Conservation (phyloP, 2,329 filamentous ascomycete species). For the Colletotrichum tamarilloi region DNA sequence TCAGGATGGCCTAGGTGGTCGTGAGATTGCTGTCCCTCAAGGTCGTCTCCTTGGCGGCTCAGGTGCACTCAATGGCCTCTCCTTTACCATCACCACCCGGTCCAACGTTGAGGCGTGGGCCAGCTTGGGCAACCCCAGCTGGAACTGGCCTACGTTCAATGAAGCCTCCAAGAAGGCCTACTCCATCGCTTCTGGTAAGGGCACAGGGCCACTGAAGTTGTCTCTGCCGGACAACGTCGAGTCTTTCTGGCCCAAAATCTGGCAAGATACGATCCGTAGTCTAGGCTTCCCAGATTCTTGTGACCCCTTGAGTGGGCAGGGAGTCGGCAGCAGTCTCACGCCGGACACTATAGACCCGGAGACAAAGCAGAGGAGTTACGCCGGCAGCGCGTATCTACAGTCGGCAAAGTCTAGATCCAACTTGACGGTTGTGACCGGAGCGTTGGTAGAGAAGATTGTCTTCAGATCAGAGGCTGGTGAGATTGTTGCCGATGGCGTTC, state of each 20-base stretch:
- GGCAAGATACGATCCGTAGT: conserved; percentile 37
- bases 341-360: conserved; percentile 40
- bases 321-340: conserved; percentile 32
- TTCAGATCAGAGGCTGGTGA: conserved; percentile 34
- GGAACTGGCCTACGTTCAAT: conserved; percentile 40
- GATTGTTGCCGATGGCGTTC: conserved; percentile 38
- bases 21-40: conserved; percentile 38
- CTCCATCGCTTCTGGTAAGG: conserved; percentile 16
- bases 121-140: conserved; percentile 42
- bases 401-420: conserved; percentile 38
- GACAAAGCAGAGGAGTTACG: conserved; percentile 41
- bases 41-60: conserved; percentile 42
- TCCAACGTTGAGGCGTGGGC: conserved; percentile 42
- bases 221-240: conserved; percentile 33
- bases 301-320: conserved; percentile 40
- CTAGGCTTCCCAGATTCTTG: conserved; percentile 36
- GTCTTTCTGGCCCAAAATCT: conserved; percentile 34
- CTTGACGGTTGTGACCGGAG: conserved; percentile 40
- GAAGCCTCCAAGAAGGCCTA: conserved; percentile 35
- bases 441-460: conserved; percentile 39
- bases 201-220: conserved; percentile 34
- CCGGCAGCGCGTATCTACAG: conserved; percentile 39
- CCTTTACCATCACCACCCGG: conserved; percentile 39
- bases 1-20: conserved; percentile 33
- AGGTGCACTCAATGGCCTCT: conserved; percentile 43